Evolutionary conservation across 225 moss, liverwort and hornwort genomes (phyloP).

Genomic region (Thuidium tamariscinum): DNA sequence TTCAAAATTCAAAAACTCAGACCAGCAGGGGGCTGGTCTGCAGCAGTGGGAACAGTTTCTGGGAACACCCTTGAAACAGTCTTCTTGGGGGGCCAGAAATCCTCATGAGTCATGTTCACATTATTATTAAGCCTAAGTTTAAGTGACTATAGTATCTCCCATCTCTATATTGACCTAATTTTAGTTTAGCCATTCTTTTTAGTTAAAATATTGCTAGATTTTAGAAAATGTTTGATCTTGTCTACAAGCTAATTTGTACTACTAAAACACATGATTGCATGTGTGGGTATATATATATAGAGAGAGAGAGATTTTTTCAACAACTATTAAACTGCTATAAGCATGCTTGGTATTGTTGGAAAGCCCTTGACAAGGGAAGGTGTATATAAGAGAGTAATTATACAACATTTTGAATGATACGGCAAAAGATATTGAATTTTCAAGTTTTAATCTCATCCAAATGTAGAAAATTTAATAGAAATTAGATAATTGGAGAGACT

Average conservation of each 20-base stretch:
- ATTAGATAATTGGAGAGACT: neutral
- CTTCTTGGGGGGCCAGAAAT: too few species aligned
- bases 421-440: neutral
- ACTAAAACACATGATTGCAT: neutral
- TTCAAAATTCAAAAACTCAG: too few species aligned
- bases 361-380: too few species aligned
- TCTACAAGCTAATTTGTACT: too few species aligned
- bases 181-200: neutral
- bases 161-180: neutral
- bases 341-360: too few species aligned
- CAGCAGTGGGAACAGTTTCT: too few species aligned
- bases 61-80: too few species aligned
- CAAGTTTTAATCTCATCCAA: neutral
- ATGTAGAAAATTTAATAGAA: neutral
- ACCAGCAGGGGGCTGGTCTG: too few species aligned
- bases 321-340: too few species aligned
- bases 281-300: too few species aligned
- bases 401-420: rapidly evolving
- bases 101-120: neutral
- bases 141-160: neutral
- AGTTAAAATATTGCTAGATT: neutral
- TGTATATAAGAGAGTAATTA: neutral
- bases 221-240: neutral
- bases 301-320: too few species aligned
- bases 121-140: rapidly evolving